Evolutionary conservation across 768 basidiomycete genomes (phyloP).

Genomic region (Tricholoma sp.): DNA sequence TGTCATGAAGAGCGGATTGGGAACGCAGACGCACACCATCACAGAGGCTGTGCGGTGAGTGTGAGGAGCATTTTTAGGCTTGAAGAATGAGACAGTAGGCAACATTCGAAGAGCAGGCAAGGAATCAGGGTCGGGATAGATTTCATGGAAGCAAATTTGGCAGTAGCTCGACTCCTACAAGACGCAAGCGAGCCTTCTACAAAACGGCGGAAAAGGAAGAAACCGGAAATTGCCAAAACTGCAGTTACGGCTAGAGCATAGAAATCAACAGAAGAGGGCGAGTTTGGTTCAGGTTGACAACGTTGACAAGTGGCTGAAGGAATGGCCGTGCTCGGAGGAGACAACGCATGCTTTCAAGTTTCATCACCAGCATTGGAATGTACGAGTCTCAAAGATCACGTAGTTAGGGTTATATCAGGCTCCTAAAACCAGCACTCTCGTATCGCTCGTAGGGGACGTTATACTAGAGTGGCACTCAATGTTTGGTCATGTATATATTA

Average conservation of each 20-base stretch:
- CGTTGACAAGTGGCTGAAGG: not conserved
- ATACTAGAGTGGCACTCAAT: too few relatives aligned
- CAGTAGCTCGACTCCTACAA: constrained; percentile 16
- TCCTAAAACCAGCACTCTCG: too few relatives aligned
- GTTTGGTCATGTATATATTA: too few relatives aligned
- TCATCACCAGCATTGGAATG: too few relatives aligned
- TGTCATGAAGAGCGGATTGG: constrained; percentile 8
- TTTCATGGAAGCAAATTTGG: constrained; percentile 18
- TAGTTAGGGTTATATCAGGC: too few relatives aligned
- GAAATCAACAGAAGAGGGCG: constrained; percentile 9
- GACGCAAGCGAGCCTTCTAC: constrained; percentile 13
- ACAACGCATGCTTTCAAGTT: not conserved
- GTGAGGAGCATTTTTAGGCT: constrained; percentile 16
- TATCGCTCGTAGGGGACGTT: too few relatives aligned
- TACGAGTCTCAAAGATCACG: too few relatives aligned
- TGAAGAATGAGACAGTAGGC: constrained; percentile 16
- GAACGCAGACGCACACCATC: too few relatives aligned
- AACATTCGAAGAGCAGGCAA: constrained; percentile 15
- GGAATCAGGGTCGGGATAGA: constrained; percentile 10
- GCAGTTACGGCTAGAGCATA: constrained; percentile 13
- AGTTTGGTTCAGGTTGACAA: too few relatives aligned
- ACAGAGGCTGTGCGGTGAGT: constrained; percentile 3
- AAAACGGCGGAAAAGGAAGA: constrained; percentile 13
- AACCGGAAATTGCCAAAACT: constrained; percentile 10
- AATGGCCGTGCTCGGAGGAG: not conserved